A percentile compares a stretch with the other conserved stretches of the same genome.
Conservation (phyloP, 2,329 filamentous ascomycete species). For the Xylaria sp. region DNA sequence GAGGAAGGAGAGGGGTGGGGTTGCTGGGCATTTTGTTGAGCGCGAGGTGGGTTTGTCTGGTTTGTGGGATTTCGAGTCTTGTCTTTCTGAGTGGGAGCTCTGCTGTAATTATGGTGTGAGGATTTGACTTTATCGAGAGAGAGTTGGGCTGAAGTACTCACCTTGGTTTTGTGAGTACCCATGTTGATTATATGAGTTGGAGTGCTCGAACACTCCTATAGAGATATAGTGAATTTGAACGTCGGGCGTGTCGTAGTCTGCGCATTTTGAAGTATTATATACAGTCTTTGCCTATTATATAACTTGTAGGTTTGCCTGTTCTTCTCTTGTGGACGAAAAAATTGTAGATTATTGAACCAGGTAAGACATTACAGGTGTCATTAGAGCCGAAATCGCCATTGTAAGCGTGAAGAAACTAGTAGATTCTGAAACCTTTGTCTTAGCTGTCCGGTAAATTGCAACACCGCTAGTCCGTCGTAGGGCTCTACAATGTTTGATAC, state of each 20-base stretch:
- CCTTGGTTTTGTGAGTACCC: background rate
- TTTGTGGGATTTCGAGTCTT: background rate
- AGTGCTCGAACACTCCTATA: background rate
- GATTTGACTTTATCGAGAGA: background rate
- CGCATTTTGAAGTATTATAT: too few relatives aligned
- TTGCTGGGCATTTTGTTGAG: background rate
- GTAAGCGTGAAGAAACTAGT: background rate
- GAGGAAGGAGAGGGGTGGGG: conserved; percentile 23
- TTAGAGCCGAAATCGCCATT: background rate
- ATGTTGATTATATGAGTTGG: background rate
- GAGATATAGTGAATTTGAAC: too few relatives aligned
- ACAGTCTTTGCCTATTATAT: background rate
- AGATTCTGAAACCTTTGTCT: background rate
- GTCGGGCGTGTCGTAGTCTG: too few relatives aligned
- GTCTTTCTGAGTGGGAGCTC: background rate
- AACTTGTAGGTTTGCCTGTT: background rate
- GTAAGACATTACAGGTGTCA: background rate
- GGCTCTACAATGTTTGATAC: background rate
- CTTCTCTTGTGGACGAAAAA: background rate
- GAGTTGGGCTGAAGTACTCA: background rate
- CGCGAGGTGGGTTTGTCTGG: background rate
- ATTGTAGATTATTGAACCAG: background rate
- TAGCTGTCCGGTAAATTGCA: background rate
- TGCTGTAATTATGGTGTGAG: background rate
- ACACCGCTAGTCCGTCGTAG: background rate